These are phyloP conservation scores for Talaromyces borbonicus DNA, from an alignment of 495 filamentous ascomycete genomes.

Conservation along the genomic window DNA sequence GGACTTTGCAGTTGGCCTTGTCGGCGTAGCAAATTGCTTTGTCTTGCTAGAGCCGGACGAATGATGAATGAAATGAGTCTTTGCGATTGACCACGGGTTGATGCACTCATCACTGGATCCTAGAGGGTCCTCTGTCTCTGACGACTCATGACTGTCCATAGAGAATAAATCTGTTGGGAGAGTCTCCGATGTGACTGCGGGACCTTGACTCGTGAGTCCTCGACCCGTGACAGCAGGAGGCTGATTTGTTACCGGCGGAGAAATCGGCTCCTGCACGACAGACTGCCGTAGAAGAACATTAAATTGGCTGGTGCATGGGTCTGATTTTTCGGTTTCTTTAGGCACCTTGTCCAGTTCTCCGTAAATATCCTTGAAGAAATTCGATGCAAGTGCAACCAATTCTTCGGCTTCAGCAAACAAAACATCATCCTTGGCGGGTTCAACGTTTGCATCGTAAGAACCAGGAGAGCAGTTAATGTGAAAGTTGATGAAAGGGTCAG, in stretches of 20 bases:
- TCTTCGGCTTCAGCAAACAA: constrained; percentile 55
- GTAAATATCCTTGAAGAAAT: constrained; percentile 47
- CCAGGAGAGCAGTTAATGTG: constrained; percentile 60
- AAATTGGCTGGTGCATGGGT: background rate
- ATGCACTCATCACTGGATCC: constrained; percentile 6
- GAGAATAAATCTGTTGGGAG: too few relatives aligned
- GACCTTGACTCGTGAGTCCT: background rate
- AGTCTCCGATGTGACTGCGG: background rate
- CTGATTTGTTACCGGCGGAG: constrained; percentile 1
- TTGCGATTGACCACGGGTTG: constrained; percentile 28
- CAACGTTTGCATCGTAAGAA: constrained; percentile 81
- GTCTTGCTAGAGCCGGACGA: background rate
- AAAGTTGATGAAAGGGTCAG: constrained; percentile 64
- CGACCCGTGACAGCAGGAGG: background rate
- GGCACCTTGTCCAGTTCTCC: constrained; percentile 23
- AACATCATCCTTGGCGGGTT: constrained; percentile 85
- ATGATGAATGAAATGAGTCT: constrained; percentile 2
- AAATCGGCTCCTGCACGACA: constrained; percentile 1
- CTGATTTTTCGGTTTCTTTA: background rate
- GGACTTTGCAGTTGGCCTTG: background rate
- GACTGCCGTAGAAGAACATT: constrained; percentile 3
- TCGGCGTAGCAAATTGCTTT: constrained; percentile 1
- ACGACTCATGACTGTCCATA: constrained; percentile 5
- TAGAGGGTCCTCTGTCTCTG: background rate
- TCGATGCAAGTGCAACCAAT: constrained; percentile 43